phyloP scores from a whole-genome alignment of 1,284 basidiomycete species.

The Flammula alnicola region DNA sequence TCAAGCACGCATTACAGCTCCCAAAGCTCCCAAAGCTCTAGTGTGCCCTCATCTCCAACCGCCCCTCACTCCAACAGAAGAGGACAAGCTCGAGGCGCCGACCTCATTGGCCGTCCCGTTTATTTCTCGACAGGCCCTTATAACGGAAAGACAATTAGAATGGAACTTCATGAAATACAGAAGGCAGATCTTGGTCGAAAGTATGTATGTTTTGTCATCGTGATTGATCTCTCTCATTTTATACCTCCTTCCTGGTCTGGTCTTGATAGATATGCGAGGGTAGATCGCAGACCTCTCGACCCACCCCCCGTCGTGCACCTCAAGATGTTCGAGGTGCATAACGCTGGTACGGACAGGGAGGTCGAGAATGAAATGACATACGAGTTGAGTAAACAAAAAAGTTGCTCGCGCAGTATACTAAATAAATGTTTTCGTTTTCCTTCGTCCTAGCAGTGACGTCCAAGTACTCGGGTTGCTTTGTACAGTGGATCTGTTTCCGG shows the following conservation, averaged over 20 bases:
- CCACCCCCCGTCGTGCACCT: constrained; percentile 66
- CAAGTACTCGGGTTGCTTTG: constrained; percentile 61
- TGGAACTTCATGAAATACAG: constrained; percentile 64
- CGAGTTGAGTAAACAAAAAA: constrained; percentile 23
- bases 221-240: too few relatives aligned
- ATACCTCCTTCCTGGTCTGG: background rate
- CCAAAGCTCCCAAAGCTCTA: constrained; percentile 18
- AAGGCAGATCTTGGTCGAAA: constrained; percentile 70
- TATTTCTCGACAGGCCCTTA: constrained; percentile 63
- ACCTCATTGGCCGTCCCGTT: constrained; percentile 47
- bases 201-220: constrained; percentile 40
- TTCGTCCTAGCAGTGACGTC: constrained; percentile 16
- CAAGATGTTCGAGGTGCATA: constrained; percentile 48
- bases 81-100: background rate
- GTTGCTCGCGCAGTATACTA: constrained; percentile 29
- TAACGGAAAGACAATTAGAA: constrained; percentile 58
- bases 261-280: constrained; percentile 53
- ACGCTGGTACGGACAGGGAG: constrained; percentile 40
- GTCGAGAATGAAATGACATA: constrained; percentile 23
- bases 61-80: background rate
- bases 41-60: constrained; percentile 24
- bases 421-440: constrained; percentile 20
- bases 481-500: constrained; percentile 66
- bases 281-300: constrained; percentile 66
- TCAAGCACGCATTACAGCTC: background rate